These are phyloP conservation scores for Daedaleopsis nitida DNA, from an alignment of 768 basidiomycete genomes.

Conservation along the genomic window DNA sequence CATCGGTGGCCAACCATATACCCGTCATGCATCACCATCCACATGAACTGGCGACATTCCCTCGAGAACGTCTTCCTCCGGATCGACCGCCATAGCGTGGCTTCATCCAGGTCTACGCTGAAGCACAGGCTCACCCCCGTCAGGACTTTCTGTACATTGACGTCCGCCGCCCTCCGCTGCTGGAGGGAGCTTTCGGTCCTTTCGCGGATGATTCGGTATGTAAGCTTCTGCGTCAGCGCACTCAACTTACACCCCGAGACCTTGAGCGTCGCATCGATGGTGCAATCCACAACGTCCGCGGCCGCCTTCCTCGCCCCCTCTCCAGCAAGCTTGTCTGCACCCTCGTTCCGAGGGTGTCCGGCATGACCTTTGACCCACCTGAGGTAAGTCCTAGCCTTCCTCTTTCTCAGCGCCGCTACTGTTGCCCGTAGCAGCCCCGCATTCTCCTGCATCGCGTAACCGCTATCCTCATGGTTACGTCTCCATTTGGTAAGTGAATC, in stretches of 20 bases:
- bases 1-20: not conserved
- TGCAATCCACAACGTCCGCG: not conserved
- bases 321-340: not conserved
- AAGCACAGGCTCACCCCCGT: not conserved
- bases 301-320: not conserved
- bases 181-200: not conserved
- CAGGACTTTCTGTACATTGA: not conserved
- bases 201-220: not conserved
- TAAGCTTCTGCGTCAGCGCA: not conserved
- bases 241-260: not conserved
- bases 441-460: constrained; percentile 28
- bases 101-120: not conserved
- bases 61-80: not conserved
- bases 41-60: not conserved
- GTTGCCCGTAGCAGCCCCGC: not conserved
- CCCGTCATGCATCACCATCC: not conserved
- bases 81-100: not conserved
- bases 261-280: not conserved
- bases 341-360: constrained; percentile 2
- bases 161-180: not conserved
- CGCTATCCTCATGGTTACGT: constrained; percentile 27
- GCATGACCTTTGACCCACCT: too few relatives aligned
- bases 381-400: not conserved
- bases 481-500: constrained; percentile 17
- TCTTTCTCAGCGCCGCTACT: not conserved